Evolutionary conservation across 805 yeast species (phyloP).

Genomic region (Naumovozyma castellii): DNA sequence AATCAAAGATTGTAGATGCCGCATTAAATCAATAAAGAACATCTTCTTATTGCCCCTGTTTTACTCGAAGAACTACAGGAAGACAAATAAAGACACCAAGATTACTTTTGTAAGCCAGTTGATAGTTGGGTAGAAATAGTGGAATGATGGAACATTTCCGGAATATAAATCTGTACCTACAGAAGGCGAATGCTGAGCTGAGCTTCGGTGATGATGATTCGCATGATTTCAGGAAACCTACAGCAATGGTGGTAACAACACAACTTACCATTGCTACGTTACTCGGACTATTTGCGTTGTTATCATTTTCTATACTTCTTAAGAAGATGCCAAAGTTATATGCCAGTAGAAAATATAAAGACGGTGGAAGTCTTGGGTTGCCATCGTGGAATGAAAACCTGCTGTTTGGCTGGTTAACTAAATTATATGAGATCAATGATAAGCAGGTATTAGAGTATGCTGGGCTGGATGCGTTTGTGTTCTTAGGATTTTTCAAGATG

Average conservation of each 20-base stretch:
- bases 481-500: slow-evolving; percentile 83
- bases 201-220: slow-evolving; percentile 1
- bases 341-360: slow-evolving; percentile 55
- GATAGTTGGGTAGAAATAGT: no score
- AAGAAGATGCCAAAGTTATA: slow-evolving; percentile 72
- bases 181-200: neutral
- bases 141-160: neutral
- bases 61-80: neutral
- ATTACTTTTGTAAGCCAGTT: no score
- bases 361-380: slow-evolving; percentile 17
- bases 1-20: no score
- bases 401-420: slow-evolving; percentile 74
- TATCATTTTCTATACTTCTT: slow-evolving; percentile 61
- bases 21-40: no score
- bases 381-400: slow-evolving; percentile 35
- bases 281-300: slow-evolving; percentile 60
- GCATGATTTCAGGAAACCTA: slow-evolving; percentile 30
- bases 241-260: slow-evolving; percentile 56
- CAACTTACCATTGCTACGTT: slow-evolving; percentile 63
- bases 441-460: slow-evolving; percentile 76
- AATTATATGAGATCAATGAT: slow-evolving; percentile 56
- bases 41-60: no score
- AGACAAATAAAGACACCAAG: no score
- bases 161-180: neutral
- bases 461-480: slow-evolving; percentile 91